Base-by-base conservation (phyloP, 106 monocot genomes). In the Dendrobium catenatum region DNA sequence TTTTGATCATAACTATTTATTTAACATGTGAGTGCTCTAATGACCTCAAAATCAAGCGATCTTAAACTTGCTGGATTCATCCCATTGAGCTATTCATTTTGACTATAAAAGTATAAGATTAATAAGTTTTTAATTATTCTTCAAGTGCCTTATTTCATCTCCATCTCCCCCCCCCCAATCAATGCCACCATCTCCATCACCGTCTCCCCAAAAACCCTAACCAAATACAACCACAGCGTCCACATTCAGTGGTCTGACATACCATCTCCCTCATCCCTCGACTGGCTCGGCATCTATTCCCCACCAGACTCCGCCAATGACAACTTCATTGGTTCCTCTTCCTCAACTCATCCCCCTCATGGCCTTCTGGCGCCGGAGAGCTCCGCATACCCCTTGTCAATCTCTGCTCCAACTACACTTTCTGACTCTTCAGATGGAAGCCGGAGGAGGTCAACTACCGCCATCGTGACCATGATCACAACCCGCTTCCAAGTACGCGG, bases 251-350 rank as follows among this genome's bases (percentile, higher is more conserved):
- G 99, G 99, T 87, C 87, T 2, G 91, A 88, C 17, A 55, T 98
- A 74, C 44, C 76, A 13, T 81, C 85, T 80, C 99, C 99, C 33
- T 87, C 89, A 31, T 74, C 79, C 10, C 91, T 93, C 80, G 99
- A 99, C 73, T 99, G 88, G 88, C 80, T 99, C 61, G 99, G 93
- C 9, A 91, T 99, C 88, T 99, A 95, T 87, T 90, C 91, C 16
- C 99, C 99, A 0, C 90, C 99, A 7, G 41, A 48, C 46, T 99
- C 95, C 42, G 42, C 51, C 58, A 87, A 99, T 82, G 20, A 75
- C 18, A 49, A 86, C 55, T 99, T 95, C 87, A 86, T 99, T 77
- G 99, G 99, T 47, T 99, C 87, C 40, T 91, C 77, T 88, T 95
- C 87, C 99, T 96, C 81, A 86, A 86, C 83, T 78, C 82, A 29